phyloP scores from a whole-genome alignment of 352 stramenopile species.

The Phytophthora litchii region DNA sequence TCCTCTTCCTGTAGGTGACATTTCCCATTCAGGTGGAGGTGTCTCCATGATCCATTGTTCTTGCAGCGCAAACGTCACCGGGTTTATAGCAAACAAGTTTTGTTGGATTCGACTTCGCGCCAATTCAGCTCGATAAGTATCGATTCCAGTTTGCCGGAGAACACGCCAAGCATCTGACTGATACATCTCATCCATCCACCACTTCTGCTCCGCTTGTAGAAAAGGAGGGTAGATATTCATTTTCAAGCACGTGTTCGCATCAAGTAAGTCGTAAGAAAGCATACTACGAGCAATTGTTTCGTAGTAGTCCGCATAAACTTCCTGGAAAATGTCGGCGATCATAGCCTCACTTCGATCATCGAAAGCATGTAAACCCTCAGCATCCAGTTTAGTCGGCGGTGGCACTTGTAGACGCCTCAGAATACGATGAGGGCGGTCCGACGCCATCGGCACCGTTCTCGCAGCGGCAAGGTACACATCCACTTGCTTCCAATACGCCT shows the following conservation, averaged over 20 bases:
- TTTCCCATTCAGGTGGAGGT: conserved; percentile 74
- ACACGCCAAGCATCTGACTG: conserved; percentile 80
- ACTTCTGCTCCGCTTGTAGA: conserved; percentile 80
- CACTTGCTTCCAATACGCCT: conserved; percentile 87
- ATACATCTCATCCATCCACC: conserved; percentile 86
- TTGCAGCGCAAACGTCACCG: conserved; percentile 87
- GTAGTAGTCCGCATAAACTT: conserved; percentile 82
- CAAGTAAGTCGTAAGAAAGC: conserved; percentile 89
- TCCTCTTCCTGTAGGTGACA: conserved; percentile 40
- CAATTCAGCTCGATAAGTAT: conserved; percentile 47
- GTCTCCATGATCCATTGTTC: conserved; percentile 87
- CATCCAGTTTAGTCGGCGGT: conserved; percentile 50
- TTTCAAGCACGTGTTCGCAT: conserved; percentile 63
- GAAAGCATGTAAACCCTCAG: conserved; percentile 47
- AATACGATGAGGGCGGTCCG: conserved; percentile 65
- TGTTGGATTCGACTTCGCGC: conserved; percentile 53
- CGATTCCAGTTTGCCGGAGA: conserved; percentile 78
- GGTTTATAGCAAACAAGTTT: conserved; percentile 74
- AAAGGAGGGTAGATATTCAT: conserved; percentile 88
- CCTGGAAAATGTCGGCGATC: conserved; percentile 77
- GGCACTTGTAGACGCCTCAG: conserved; percentile 76
- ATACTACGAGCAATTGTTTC: conserved; percentile 79
- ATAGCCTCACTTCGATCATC: conserved; percentile 71
- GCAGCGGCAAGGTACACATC: conserved; percentile 59
- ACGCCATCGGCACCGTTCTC: conserved; percentile 64